A percentile compares a stretch with the other conserved stretches of the same genome.
These are phyloP conservation scores for Hymenoscyphus occultus DNA, from an alignment of 2,329 filamentous ascomycete genomes.

Conservation along the genomic window DNA sequence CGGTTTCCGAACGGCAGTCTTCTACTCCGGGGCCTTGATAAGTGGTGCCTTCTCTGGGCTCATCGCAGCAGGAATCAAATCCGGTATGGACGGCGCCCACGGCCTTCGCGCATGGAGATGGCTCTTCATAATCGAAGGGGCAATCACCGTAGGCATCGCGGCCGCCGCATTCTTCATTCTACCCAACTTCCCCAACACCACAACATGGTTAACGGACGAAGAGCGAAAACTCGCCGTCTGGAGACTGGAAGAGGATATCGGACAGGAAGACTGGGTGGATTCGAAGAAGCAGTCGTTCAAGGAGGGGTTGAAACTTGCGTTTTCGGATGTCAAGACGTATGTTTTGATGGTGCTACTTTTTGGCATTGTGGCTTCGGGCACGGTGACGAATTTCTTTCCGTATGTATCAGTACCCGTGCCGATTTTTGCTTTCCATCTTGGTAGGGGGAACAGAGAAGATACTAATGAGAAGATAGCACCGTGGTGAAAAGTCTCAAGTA, in stretches of 20 bases:
- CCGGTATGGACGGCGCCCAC: constrained; percentile 56
- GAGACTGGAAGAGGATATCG: constrained; percentile 62
- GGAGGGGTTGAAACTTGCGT: constrained; percentile 49
- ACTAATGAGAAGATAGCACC: constrained; percentile 43
- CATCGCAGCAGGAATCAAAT: constrained; percentile 61
- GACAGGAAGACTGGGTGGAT: constrained; percentile 60
- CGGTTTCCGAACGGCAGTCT: constrained; percentile 60
- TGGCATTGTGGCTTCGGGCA: constrained; percentile 54
- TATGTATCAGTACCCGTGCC: constrained; percentile 16
- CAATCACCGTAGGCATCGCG: constrained; percentile 61
- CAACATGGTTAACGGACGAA: constrained; percentile 53
- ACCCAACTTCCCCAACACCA: constrained; percentile 64
- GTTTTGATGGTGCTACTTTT: constrained; percentile 42
- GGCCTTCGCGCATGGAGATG: constrained; percentile 63
- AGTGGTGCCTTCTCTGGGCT: constrained; percentile 70
- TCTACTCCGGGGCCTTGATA: constrained; percentile 67
- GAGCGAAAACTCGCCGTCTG: constrained; percentile 56
- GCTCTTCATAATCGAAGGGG: constrained; percentile 70
- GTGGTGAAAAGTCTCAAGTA: constrained; percentile 69
- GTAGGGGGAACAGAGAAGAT: not conserved
- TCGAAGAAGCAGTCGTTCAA: constrained; percentile 54
- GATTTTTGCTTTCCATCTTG: no score
- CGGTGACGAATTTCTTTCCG: constrained; percentile 67
- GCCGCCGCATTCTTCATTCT: constrained; percentile 56
- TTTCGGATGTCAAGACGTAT: constrained; percentile 52